phyloP scores from a whole-genome alignment of 2,329 filamentous ascomycete species.

The Amphichorda felina region DNA sequence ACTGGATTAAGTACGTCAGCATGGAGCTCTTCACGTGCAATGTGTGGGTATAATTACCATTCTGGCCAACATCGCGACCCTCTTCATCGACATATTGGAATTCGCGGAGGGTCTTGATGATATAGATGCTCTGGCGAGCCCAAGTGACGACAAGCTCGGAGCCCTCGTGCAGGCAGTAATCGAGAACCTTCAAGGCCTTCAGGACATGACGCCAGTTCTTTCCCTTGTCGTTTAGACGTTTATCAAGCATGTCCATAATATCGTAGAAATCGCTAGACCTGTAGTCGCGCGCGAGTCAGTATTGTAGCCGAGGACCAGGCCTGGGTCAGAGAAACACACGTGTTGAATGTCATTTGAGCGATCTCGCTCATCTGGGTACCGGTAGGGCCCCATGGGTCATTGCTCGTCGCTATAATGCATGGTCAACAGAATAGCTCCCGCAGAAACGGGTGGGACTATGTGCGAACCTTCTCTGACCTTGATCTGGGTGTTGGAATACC shows the following conservation, averaged over 20 bases:
- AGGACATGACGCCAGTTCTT: conserved; percentile 99
- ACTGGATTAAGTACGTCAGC: conserved; percentile 39
- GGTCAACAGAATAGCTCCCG: conserved; percentile 7
- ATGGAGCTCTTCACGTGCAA: not conserved
- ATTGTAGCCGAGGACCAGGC: not conserved
- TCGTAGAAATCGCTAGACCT: conserved; percentile 97
- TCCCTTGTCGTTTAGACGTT: conserved; percentile 95
- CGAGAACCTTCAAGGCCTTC: conserved; percentile 93
- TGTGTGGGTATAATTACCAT: conserved; percentile 49
- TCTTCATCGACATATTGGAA: conserved; percentile 97
- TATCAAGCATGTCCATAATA: conserved; percentile 99
- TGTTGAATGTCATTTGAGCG: conserved; percentile 94
- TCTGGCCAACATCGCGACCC: conserved; percentile 87
- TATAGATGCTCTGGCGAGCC: conserved; percentile 96
- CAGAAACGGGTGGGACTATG: conserved; percentile 2
- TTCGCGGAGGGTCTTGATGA: conserved; percentile 96
- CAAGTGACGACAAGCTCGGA: conserved; percentile 95
- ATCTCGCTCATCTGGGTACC: conserved; percentile 99
- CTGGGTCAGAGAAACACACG: conserved; percentile 43
- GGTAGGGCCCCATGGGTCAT: conserved; percentile 96
- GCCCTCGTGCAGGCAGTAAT: conserved; percentile 96
- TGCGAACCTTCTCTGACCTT: conserved; percentile 90
- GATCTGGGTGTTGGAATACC: conserved; percentile 91
- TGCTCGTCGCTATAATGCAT: conserved; percentile 71
- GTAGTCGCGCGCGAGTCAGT: conserved; percentile 3